Evolutionary conservation across 176 grass and related monocot species (phyloP).

Genomic region (Hyparrhenia diplandra): DNA sequence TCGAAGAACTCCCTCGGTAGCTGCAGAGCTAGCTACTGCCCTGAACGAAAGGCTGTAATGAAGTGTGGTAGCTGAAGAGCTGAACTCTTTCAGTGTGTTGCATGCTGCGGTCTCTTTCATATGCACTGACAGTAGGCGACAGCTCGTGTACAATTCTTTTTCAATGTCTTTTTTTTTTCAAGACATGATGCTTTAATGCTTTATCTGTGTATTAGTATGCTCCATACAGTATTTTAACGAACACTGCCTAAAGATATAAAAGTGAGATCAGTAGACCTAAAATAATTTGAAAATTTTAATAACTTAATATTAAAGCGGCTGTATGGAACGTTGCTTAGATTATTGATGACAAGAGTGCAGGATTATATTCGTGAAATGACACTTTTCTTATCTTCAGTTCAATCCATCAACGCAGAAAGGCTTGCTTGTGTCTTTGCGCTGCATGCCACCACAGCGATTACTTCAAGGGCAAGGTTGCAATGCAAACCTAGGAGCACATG

Average conservation of each 20-base stretch:
- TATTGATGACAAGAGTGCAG: background rate
- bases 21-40: background rate
- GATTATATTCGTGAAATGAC: background rate
- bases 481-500: background rate
- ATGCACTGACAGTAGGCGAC: background rate
- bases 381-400: background rate
- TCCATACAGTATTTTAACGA: background rate
- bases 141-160: background rate
- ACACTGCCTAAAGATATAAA: background rate
- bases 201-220: constrained; percentile 5
- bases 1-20: background rate
- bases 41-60: background rate
- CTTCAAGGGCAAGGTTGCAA: background rate
- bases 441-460: background rate
- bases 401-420: background rate
- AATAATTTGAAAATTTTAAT: background rate
- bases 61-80: background rate
- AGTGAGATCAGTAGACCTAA: background rate
- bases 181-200: background rate
- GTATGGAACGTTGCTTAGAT: background rate
- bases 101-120: background rate
- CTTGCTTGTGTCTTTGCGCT: background rate
- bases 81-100: background rate
- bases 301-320: background rate
- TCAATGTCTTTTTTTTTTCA: background rate